Evolutionary conservation across 768 basidiomycete genomes (phyloP), one percentile per base, ranked within the genome.

Genomic region (Termitomyces sp.): DNA sequence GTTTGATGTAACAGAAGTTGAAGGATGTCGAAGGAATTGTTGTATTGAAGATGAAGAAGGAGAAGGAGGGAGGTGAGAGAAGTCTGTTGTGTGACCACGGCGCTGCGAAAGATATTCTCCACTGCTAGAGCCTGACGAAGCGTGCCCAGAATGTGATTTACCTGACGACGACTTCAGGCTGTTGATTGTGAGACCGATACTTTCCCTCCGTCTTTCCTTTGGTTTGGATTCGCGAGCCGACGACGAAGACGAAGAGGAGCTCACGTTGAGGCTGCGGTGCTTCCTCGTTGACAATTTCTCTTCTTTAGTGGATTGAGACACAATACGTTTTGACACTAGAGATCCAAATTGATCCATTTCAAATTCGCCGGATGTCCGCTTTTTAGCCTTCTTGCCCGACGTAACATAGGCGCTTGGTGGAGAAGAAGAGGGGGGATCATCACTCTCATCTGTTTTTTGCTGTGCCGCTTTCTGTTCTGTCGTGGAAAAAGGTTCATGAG

Each of bases 21-120:
- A 70, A 4, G 80, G 72, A 56, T 86, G 82, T 55, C 83, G 80
- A 58, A 93, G 73, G 65, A 94, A 86, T 62, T 92, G 89, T 58
- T 92, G 88, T 56, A 94, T 93, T 5, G 90, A 90, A 5, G 90
- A 86, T n/a, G 91, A 85, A 2, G 93, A 92, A 20, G 93, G 93
- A 14, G 93, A 94, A 14, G 94, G 91, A 13, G 93, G 93, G 4
- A 96, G 78, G 67, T 92, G 91, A 0, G 94, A 92, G 71, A 92
- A 94, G 69, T 94, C 93, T 7, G 79, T 86, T 49, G 82, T 78
- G 55, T 84, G 84, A 39, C 80, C 80, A 37, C 89, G 86, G 20
- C 90, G 83, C 44, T 81, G 67, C 57, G 75, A 69, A 57, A 73
- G 68, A 48, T 64, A 70, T 55, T 86, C 84, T 57, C 71, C 76